phyloP scores from a whole-genome alignment of 768 basidiomycete species.

The Phlebiopsis flavidoalba region DNA sequence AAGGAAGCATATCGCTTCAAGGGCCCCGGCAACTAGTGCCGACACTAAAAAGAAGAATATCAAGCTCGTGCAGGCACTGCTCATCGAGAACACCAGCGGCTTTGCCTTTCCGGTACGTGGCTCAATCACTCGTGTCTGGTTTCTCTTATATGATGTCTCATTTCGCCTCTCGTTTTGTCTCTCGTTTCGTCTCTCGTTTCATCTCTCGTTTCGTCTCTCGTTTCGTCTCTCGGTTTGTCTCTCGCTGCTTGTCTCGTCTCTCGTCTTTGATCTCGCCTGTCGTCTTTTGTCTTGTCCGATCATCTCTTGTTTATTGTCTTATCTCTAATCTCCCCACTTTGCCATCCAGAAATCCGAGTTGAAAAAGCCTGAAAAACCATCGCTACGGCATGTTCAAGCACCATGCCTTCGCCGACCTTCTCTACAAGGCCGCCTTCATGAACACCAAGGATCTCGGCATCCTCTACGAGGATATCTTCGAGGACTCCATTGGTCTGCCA shows the following conservation, averaged over 20 bases:
- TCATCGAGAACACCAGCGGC: neutral
- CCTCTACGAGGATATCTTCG: neutral
- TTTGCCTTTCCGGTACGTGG: neutral
- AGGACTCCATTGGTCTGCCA: neutral
- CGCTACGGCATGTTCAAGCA: neutral
- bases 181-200: too few species aligned
- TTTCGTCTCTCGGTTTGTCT: too few species aligned
- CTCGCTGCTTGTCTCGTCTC: too few species aligned
- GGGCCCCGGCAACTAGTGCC: neutral
- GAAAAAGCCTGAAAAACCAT: neutral
- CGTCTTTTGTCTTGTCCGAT: too few species aligned
- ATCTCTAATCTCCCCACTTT: too few species aligned
- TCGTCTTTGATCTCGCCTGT: too few species aligned
- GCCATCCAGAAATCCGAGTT: neutral
- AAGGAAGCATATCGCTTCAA: neutral
- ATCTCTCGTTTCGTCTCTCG: too few species aligned
- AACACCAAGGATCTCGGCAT: neutral
- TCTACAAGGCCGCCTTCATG: neutral
- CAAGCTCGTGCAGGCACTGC: neutral
- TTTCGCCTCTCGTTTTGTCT: too few species aligned
- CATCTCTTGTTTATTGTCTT: too few species aligned
- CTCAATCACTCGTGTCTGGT: neutral
- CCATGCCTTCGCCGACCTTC: neutral
- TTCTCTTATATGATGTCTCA: too few species aligned
- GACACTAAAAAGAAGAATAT: neutral